Conservation (phyloP, 345 rosid species). For the Murraya koenigii region DNA sequence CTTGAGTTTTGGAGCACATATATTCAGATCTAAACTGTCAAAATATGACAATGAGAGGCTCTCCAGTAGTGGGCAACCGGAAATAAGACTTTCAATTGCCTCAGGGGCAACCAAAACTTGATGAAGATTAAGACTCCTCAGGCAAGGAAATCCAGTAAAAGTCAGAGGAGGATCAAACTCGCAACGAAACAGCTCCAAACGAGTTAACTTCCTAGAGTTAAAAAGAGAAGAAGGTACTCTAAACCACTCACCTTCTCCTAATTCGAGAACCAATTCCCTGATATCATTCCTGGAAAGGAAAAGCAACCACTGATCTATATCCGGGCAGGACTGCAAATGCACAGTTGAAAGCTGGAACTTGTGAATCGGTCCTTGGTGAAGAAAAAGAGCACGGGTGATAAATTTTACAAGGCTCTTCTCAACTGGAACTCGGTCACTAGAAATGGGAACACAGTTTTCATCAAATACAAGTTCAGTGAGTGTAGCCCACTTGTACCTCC, state of each 20-base stretch:
- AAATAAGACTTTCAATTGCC: conserved; percentile 71
- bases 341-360: conserved; percentile 75
- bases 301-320: conserved; percentile 92
- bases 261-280: conserved; percentile 66
- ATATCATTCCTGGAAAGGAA: conserved; percentile 75
- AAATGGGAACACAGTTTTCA: conserved; percentile 44
- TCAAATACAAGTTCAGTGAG: conserved; percentile 72
- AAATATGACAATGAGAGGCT: conserved; percentile 67
- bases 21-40: conserved; percentile 67
- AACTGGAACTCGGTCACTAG: conserved; percentile 26
- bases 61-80: conserved; percentile 80
- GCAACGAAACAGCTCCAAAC: conserved; percentile 71
- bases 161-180: conserved; percentile 69
- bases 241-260: conserved; percentile 88
- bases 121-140: conserved; percentile 71
- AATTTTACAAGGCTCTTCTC: conserved; percentile 61
- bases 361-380: conserved; percentile 87
- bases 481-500: conserved; percentile 82
- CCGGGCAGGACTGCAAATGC: conserved; percentile 57
- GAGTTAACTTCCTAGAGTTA: conserved; percentile 53
- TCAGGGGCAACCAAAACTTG: conserved; percentile 75
- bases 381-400: conserved; percentile 62
- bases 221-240: conserved; percentile 78
- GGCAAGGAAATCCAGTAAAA: conserved; percentile 67
- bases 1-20: conserved; percentile 77